phyloP scores from a whole-genome alignment of 805 yeast genomes.

The Kodamaea restingae region DNA sequence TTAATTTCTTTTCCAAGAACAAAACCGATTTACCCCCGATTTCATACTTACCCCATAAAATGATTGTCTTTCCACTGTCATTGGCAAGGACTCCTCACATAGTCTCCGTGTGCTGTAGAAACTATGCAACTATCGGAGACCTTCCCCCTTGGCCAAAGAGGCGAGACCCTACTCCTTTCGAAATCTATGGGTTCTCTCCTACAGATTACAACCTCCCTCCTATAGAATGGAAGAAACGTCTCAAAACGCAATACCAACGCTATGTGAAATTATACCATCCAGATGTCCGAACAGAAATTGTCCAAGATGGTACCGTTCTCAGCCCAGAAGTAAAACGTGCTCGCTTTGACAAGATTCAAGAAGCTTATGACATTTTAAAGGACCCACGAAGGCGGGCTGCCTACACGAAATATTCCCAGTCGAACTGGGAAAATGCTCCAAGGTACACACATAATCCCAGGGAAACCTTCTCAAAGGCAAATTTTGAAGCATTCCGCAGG shows the following conservation, averaged over 20 bases:
- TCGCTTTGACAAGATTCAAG: conserved; percentile 30
- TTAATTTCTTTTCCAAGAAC: neutral
- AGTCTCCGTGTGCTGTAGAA: neutral
- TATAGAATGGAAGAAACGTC: conserved; percentile 47
- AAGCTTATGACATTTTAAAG: conserved; percentile 40
- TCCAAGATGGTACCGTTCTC: conserved; percentile 28
- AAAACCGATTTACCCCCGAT: neutral
- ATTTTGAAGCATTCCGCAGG: conserved; percentile 32
- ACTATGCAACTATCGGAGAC: conserved; percentile 3
- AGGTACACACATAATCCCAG: conserved; percentile 9
- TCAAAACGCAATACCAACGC: conserved; percentile 30
- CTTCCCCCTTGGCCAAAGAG: conserved; percentile 51
- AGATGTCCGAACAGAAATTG: conserved; percentile 42
- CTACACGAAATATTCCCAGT: conserved; percentile 23
- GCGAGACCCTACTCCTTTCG: conserved; percentile 63
- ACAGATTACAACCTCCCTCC: conserved; percentile 41
- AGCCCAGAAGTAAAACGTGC: conserved; percentile 28
- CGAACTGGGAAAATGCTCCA: conserved; percentile 13
- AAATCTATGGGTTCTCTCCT: conserved; percentile 43
- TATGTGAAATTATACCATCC: conserved; percentile 80
- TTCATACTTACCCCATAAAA: too few relatives aligned
- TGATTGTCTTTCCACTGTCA: too few relatives aligned
- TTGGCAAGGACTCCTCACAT: too few relatives aligned
- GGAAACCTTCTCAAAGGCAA: conserved; percentile 11
- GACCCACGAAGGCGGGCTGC: conserved; percentile 47